Base-by-base conservation (phyloP, 805 yeast genomes). In the Lachancea mirantina region DNA sequence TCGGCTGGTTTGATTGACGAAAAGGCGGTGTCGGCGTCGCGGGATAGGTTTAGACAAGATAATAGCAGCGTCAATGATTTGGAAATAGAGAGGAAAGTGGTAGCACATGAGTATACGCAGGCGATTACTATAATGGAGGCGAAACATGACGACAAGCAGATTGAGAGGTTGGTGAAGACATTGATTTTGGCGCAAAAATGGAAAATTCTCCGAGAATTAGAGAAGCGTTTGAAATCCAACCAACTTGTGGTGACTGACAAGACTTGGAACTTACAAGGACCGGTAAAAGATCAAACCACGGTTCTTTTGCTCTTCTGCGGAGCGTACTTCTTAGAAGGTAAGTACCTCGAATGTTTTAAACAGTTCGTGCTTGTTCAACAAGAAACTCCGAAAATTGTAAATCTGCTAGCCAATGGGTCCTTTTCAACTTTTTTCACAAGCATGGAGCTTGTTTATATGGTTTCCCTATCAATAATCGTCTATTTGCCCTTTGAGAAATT, bases 401-500 rank as follows among this genome's bases (percentile, higher is more conserved):
- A 18, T 6, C 19, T 14, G 6, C 22, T 33, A 9, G 13, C 10
- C 4, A 9, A 10, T 8, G 19, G 24, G 16, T 9, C 3, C 13
- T 10, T 3, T 5, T 14, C 20, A 8, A 8, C 28, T 10, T 24
- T 36, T 18, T 26, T 52, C 4, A 28, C 41, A 1, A 39, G 34
- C 16, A 38, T 43, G 5, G 59, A 54, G 34, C 10, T 51, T 9
- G n/a, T 44, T 9, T 26, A 34, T 14, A 46, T 50, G 46, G 30
- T 53, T 3, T 38, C 45, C 8, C 36, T 55, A 23, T 47, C 57
- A 1, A 38, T 36, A 10, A 14, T 55, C 5, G 34, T 50, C 8
- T 33, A 55, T 8, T 40, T 53, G 3, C 59, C 61, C 2, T 28
- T 55, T 13, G 55, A 55, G 23, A 42, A 50, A 19, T 46, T 45